Conservation (phyloP, 1,139 yeast genomes). For the Magnusiomyces suaveolens region DNA sequence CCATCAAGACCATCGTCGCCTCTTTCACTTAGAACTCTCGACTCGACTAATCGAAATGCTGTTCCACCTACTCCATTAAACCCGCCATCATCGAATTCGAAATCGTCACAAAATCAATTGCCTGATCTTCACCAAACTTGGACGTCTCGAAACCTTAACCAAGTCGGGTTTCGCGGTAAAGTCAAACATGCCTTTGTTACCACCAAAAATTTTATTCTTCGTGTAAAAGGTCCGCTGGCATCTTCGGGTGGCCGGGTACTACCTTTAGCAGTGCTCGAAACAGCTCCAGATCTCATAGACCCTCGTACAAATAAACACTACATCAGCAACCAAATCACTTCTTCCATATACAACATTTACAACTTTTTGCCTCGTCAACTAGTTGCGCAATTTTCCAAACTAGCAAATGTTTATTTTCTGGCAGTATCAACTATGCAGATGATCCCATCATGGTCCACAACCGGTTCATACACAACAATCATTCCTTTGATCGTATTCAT, state of each 20-base stretch:
- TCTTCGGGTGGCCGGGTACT: slow-evolving; percentile 64
- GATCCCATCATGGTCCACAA: slow-evolving; percentile 97
- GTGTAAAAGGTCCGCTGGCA: slow-evolving; percentile 39
- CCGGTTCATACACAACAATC: slow-evolving; percentile 93
- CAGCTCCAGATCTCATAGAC: slow-evolving; percentile 39
- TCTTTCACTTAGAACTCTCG: background rate
- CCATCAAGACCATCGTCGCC: slow-evolving; percentile 1
- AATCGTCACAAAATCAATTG: slow-evolving; percentile 6
- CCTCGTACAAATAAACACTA: slow-evolving; percentile 61
- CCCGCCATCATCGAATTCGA: slow-evolving; percentile 14
- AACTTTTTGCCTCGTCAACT: slow-evolving; percentile 83
- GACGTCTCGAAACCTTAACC: slow-evolving; percentile 24
- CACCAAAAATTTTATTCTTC: slow-evolving; percentile 32
- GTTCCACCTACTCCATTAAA: slow-evolving; percentile 18
- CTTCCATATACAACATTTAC: slow-evolving; percentile 75
- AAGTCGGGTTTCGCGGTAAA: slow-evolving; percentile 13
- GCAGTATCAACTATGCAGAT: slow-evolving; percentile 84
- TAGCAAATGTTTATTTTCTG: slow-evolving; percentile 81
- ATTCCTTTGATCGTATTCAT: slow-evolving; percentile 79
- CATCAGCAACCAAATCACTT: slow-evolving; percentile 59
- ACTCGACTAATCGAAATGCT: background rate
- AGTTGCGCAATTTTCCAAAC: slow-evolving; percentile 80
- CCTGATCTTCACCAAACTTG: slow-evolving; percentile 23
- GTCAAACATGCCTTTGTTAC: background rate
- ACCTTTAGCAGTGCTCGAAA: slow-evolving; percentile 42